Evolutionary conservation across 2,329 filamentous ascomycete genomes (phyloP), one percentile per base, ranked within the genome.

Genomic region (Remersonia thermophila): DNA sequence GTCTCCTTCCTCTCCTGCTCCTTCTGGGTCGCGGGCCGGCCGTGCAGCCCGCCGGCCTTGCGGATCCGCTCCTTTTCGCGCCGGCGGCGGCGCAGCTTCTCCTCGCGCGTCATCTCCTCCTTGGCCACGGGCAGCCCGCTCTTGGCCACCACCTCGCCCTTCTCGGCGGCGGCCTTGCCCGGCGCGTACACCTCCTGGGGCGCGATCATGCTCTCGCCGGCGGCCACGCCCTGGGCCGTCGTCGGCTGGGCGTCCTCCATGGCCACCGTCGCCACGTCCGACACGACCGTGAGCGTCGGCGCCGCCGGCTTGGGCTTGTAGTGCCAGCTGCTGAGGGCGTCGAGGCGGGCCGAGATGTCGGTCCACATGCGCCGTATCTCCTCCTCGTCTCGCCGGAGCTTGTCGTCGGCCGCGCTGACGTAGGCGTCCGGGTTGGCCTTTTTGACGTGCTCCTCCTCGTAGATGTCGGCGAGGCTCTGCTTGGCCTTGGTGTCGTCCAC

Each of bases 171-270:
- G 43, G 74, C 71, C 50, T 80, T 77, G 42, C 78, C 77, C n/a
- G 84, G 77, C 50, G 76, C 77, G 65, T 96, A 98, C 17, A 98
- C 70, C 59, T 98, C 91, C 55, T 96, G 91, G 3, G 91, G 91
- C 31, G 91, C 91, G 41, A 98, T 72, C 65, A 81, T 81, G 51
- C 79, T 83, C 45, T 74, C 66, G 31, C 69, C 72, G 36, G 75
- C 75, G 11, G 69, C 67, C 40, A 86, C 74, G 29, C 81, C 83
- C 51, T 79, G 77, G 30, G 83, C 82, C 1, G 80, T 84, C 12
- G 81, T 80, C 7, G 91, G 89, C 50, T 93, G 81, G 2, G 86
- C 89, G 54, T 98, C 91, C 63, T 98, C 91, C 82, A 96, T 93
- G 47, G 74, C 71, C 46, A 96, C 79, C 3, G 83, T 85, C n/a